Evolutionary conservation across 2,329 filamentous ascomycete genomes (phyloP), one percentile per base, ranked within the genome.

Genomic region (Trichophyton equinum): DNA sequence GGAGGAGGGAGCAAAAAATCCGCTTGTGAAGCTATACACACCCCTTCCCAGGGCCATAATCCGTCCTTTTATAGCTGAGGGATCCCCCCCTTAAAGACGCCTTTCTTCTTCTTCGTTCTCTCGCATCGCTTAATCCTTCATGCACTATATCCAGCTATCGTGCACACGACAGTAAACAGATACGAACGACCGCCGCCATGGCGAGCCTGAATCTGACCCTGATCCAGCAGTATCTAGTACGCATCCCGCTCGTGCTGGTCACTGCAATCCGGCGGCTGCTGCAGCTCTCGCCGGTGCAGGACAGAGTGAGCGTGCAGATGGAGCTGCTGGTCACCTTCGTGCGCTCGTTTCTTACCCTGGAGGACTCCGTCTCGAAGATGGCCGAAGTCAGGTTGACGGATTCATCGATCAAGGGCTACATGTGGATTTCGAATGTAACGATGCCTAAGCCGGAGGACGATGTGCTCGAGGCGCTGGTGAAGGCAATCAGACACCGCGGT

Each of bases 361-460:
- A 74, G 1, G 75, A 73, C 15, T 77, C 83, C 27, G 74, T 95
- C 25, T 77, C 80, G 0, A 80, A 83, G 63, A 74, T 81, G 5
- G 92, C 96, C 73, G 76, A 74, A 47, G 67, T 82, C n/a, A 81
- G 82, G 0, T 74, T 82, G 51, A 82, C 78, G 61, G 86, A 88
- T 60, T 81, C 81, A 0, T 84, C 83, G 0, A 77, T 95, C 69
- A 91, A 89, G 70, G 90, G 90, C 2, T 82, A 82, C 51, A 84
- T 94, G 65, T 96, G 91, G 91, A 79, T 95, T 25, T 86, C 85
- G 67, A 87, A 83, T 60, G 85, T 88, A 47, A 82, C 80, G 0
- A 76, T 89, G 15, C 81, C 83, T 0, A 75, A 76, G 1, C 87
- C 85, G 0, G 79, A 74, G 55, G 61, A 82, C 77, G 72, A 71